Conservation (phyloP, 805 yeast genomes). For the Metschnikowia hibisci region DNA sequence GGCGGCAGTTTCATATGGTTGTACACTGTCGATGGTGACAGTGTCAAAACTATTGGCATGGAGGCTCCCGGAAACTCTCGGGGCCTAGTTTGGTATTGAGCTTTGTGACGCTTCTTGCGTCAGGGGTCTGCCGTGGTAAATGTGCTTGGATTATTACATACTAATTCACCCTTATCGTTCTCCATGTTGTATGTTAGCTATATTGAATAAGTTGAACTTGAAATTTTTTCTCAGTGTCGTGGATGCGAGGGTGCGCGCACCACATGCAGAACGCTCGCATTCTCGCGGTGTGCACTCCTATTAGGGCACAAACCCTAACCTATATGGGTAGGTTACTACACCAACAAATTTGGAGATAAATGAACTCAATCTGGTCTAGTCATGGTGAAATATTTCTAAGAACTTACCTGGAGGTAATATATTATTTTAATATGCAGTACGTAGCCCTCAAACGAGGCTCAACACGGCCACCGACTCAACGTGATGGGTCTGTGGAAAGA, state of each 20-base stretch:
- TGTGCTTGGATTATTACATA: conserved; percentile 46
- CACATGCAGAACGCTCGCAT: conserved; percentile 7
- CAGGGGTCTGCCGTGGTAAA: not conserved
- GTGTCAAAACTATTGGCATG: no score
- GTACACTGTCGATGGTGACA: no score
- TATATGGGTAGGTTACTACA: no score
- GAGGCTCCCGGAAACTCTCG: no score
- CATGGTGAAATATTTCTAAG: no score
- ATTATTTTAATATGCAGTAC: not conserved
- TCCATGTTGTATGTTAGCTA: conserved; percentile 69
- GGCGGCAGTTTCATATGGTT: no score
- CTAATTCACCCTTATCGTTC: conserved; percentile 99
- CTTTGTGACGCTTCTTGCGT: no score
- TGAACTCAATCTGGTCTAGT: no score
- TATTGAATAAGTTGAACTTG: conserved; percentile 10
- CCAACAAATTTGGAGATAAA: no score
- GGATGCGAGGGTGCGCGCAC: conserved; percentile 8
- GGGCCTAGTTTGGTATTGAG: no score
- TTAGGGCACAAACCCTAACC: conserved; percentile 16
- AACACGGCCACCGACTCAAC: conserved; percentile 86
- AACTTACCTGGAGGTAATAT: no score
- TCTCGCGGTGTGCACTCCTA: conserved; percentile 3
- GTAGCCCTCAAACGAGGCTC: conserved; percentile 3
- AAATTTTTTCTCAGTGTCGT: conserved; percentile 15
- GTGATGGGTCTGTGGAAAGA: conserved; percentile 93